A percentile compares a stretch with the other conserved stretches of the same genome.
Conservation (phyloP, 1,284 basidiomycete genomes). For the Pholiota adiposa region DNA sequence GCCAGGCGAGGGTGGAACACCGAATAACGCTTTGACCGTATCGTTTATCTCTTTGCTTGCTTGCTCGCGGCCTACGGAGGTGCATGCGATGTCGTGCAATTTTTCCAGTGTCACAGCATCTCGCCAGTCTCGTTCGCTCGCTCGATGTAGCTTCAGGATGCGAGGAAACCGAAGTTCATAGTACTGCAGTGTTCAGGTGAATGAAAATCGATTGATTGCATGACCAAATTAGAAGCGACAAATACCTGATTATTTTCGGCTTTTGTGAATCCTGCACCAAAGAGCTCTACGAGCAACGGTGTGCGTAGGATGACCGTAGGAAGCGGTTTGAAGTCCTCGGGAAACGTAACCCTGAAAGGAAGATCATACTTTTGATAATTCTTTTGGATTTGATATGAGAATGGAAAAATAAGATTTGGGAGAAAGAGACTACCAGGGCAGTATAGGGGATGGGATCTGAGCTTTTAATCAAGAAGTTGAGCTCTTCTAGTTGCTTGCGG, state of each 20-base stretch:
- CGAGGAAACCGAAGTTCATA: constrained; percentile 87
- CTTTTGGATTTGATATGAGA: constrained; percentile 11
- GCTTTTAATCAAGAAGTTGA: constrained; percentile 68
- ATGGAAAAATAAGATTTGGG: neutral
- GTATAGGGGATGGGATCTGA: constrained; percentile 45
- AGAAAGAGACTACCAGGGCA: constrained; percentile 24
- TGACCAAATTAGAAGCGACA: neutral
- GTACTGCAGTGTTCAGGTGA: too few relatives aligned
- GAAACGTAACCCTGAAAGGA: constrained; percentile 58
- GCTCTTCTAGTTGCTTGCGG: constrained; percentile 66
- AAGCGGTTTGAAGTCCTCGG: constrained; percentile 43
- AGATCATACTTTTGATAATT: constrained; percentile 31
- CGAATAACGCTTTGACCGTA: constrained; percentile 45
- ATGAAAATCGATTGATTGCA: neutral
- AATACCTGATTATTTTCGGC: constrained; percentile 57
- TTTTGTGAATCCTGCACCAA: constrained; percentile 83
- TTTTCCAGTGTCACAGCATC: constrained; percentile 53
- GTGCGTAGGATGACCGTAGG: constrained; percentile 63
- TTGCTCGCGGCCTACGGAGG: constrained; percentile 53
- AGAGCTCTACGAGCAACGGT: constrained; percentile 75
- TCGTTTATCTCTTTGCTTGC: constrained; percentile 41
- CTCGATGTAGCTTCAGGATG: constrained; percentile 67
- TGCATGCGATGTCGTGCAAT: constrained; percentile 55
- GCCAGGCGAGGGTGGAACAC: constrained; percentile 26
- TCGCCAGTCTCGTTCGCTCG: constrained; percentile 63